These are phyloP conservation scores for Colletotrichum cuscutae DNA, from an alignment of 2,329 filamentous ascomycete species.

Conservation along the genomic window DNA sequence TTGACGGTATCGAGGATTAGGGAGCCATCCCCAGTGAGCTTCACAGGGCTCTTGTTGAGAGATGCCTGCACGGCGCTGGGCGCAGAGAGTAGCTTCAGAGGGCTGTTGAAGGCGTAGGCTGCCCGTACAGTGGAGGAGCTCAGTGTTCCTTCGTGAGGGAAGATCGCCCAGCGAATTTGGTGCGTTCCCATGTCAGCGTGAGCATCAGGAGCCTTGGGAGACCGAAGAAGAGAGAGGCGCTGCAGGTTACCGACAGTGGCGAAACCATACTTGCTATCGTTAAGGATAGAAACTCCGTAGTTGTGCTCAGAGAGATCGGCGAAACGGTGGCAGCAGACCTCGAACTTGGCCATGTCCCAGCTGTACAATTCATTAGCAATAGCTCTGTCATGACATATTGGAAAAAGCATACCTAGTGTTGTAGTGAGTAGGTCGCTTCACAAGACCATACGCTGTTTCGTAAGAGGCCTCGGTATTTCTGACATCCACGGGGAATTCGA, in stretches of 20 bases:
- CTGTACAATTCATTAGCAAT: constrained; percentile 43
- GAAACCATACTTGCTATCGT: constrained; percentile 97
- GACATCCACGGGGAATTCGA: constrained; percentile 95
- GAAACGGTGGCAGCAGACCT: constrained; percentile 96
- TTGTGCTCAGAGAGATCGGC: constrained; percentile 89
- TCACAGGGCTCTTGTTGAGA: constrained; percentile 62
- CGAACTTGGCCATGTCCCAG: constrained; percentile 98
- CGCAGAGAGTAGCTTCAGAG: constrained; percentile 67
- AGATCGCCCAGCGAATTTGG: constrained; percentile 87
- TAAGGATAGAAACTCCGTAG: constrained; percentile 92
- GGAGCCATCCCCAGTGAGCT: constrained; percentile 72
- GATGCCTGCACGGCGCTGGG: constrained; percentile 41
- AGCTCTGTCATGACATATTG: no score
- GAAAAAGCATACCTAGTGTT: constrained; percentile 75
- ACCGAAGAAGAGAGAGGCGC: constrained; percentile 86
- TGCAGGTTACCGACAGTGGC: constrained; percentile 89
- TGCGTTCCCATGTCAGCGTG: constrained; percentile 95
- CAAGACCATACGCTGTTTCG: constrained; percentile 92
- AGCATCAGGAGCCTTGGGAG: constrained; percentile 91
- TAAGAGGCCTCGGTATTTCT: constrained; percentile 93
- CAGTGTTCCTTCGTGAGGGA: constrained; percentile 82
- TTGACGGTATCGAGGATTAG: constrained; percentile 91
- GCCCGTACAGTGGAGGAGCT: constrained; percentile 80
- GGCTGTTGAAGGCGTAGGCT: constrained; percentile 91
- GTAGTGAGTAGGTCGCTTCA: constrained; percentile 93